phyloP scores from a whole-genome alignment of 169 alveolate genomes.

The Eimeria sp. region DNA sequence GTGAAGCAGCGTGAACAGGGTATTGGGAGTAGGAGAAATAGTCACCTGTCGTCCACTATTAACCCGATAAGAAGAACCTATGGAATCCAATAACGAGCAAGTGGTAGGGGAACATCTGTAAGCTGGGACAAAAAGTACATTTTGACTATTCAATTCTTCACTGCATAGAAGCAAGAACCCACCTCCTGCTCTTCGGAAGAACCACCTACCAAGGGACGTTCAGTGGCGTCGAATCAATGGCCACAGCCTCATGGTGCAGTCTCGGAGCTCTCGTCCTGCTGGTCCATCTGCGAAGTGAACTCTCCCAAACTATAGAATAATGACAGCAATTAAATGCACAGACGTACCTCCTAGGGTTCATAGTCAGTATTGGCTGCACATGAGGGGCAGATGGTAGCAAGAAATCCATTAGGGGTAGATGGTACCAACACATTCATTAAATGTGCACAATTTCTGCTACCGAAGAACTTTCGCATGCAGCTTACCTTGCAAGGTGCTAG shows the following conservation, averaged over 20 bases:
- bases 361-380: not conserved
- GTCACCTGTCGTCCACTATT: not conserved
- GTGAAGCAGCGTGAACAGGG: not conserved
- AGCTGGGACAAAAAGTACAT: not conserved
- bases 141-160: not conserved
- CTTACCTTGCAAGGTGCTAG: not conserved
- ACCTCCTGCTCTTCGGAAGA: constrained; percentile 12
- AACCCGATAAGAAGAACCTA: not conserved
- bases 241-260: not conserved
- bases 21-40: not conserved
- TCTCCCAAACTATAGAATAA: not conserved
- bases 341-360: not conserved
- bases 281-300: not conserved
- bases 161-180: not conserved
- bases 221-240: not conserved
- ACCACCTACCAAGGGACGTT: not conserved
- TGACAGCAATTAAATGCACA: not conserved
- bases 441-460: not conserved
- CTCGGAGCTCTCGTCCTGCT: not conserved
- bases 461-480: not conserved
- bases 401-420: not conserved
- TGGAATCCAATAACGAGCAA: not conserved
- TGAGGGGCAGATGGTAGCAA: not conserved
- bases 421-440: not conserved
- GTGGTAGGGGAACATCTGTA: too few species aligned